Conservation (phyloP, 2,329 filamentous ascomycete genomes). For the Akanthomyces muscarius region DNA sequence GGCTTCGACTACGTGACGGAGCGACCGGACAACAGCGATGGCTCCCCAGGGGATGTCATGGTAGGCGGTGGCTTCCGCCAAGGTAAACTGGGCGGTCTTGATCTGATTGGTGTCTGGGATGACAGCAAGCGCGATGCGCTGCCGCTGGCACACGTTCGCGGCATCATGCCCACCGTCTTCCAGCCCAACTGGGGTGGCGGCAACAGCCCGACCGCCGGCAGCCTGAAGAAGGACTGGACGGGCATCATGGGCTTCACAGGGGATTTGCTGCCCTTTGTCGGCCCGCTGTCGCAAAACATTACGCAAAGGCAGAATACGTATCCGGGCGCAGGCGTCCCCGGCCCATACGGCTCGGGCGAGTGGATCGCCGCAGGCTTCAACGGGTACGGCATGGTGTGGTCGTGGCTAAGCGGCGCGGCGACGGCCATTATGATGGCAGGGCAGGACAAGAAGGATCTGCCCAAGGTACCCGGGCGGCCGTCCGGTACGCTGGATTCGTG, state of each 20-base stretch:
- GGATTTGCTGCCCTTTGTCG: constrained; percentile 49
- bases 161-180: constrained; percentile 41
- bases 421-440: constrained; percentile 44
- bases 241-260: constrained; percentile 46
- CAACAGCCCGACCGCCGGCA: constrained; percentile 16
- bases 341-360: constrained; percentile 32
- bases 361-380: constrained; percentile 51
- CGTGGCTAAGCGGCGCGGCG: constrained; percentile 48
- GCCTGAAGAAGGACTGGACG: constrained; percentile 43
- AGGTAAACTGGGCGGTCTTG: constrained; percentile 38
- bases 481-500: constrained; percentile 35
- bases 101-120: constrained; percentile 44
- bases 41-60: constrained; percentile 44
- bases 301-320: constrained; percentile 18
- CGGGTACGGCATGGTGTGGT: constrained; percentile 51
- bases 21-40: constrained; percentile 31
- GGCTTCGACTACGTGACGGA: constrained; percentile 53
- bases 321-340: constrained; percentile 10
- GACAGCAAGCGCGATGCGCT: constrained; percentile 41
- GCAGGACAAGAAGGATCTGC: constrained; percentile 30
- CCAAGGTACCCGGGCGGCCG: constrained; percentile 31
- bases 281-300: constrained; percentile 29
- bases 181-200: constrained; percentile 33
- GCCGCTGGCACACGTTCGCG: constrained; percentile 37
- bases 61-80: constrained; percentile 50